Evolutionary conservation across 805 yeast species (phyloP), one percentile per base, ranked within the genome.

Genomic region (Hanseniaspora lachancei): DNA sequence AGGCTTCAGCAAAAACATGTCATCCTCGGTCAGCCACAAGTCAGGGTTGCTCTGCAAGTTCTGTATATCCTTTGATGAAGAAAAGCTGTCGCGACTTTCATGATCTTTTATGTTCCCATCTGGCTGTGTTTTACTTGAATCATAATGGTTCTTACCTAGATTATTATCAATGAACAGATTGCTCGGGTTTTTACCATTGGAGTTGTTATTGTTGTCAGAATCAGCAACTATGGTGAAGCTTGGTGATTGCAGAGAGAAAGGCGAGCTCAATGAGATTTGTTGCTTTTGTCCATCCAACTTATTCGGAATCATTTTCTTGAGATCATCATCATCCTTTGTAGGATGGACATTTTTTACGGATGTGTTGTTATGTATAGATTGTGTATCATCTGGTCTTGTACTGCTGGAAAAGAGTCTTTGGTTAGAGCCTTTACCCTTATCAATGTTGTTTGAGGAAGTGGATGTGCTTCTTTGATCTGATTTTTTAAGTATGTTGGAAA

Each of bases 1-100:
- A 1, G 89, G 89, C 32, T 54, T 47, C 4, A 20, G n/a, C n/a
- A 39, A 29, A 27, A 47, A 54, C 34, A 54, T 43, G 27, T 54
- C 57, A 27, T 54, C 57, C 35, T 47, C 57, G 9, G 51, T 54
- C 23, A 48, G 38, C 53, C 57, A 54, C 9, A 54, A 38, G 18
- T 48, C 52, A 18, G 57, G 46, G 16, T 24, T 47, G 15, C 24
- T n/a, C 29, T 38, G 43, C 3, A 39, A n/a, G 21, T n/a, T 23
- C 23, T 39, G 41, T n/a, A 48, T 27, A 9, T 48, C 35, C 12
- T 36, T 47, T n/a, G 48, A 8, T 36, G 48, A 36, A 42, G 51
- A 40, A 23, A n/a, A 10, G 20, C 51, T 32, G 38, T 43, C 20
- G 15, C 15, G 21, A 20, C 41, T 47, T 18, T 20, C 50, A 18